Percentiles rank a stretch among this genome's conserved stretches.
Evolutionary conservation across 139 green algal genomes (phyloP).

Genomic region (Nannochloris sp.): DNA sequence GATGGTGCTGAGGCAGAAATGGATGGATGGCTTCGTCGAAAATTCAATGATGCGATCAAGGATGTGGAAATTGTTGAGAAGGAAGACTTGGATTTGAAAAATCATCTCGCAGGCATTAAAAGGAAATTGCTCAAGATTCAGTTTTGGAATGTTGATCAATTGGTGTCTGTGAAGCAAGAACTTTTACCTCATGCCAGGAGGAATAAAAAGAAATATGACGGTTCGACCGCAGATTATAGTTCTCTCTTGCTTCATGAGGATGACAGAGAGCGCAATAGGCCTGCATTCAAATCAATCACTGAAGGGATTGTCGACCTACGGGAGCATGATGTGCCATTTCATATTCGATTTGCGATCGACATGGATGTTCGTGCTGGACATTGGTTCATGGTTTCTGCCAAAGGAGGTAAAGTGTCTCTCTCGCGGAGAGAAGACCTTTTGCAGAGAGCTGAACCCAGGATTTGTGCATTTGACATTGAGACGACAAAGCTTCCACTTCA

Average conservation of each 20-base stretch:
- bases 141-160: constrained; percentile 73
- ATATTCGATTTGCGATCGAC: constrained; percentile 91
- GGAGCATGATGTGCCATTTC: constrained; percentile 96
- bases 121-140: constrained; percentile 75
- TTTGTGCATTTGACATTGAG: constrained; percentile 98
- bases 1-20: constrained; percentile 72
- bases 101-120: constrained; percentile 86
- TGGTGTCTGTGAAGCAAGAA: constrained; percentile 74
- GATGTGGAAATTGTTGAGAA: constrained; percentile 60
- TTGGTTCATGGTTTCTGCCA: constrained; percentile 75
- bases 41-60: constrained; percentile 58
- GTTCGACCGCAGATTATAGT: constrained; percentile 29
- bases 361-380: constrained; percentile 71
- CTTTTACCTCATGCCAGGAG: constrained; percentile 56
- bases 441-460: constrained; percentile 64
- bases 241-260: constrained; percentile 13
- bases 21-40: constrained; percentile 69
- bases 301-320: constrained; percentile 77
- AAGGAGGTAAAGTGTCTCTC: constrained; percentile 43
- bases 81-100: constrained; percentile 95
- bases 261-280: neutral
- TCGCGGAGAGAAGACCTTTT: constrained; percentile 65
- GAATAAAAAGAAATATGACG: constrained; percentile 42
- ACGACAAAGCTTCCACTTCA: constrained; percentile 97
- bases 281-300: constrained; percentile 47